These are phyloP conservation scores for Pichia gijzeniarum DNA, from an alignment of 805 yeast species.

Conservation along the genomic window DNA sequence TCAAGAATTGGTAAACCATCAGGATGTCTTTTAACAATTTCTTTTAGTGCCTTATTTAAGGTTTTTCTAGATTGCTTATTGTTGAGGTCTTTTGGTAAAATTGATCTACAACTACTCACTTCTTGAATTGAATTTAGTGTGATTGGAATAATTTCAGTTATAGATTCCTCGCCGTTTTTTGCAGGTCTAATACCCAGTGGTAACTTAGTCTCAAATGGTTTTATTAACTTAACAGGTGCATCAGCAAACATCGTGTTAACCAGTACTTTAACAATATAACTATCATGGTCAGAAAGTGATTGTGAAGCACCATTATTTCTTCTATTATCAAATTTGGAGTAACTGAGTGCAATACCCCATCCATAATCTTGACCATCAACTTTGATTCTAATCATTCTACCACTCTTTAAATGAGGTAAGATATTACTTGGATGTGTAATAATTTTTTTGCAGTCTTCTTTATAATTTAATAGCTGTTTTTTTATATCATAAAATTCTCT, in stretches of 20 bases:
- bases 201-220: slow-evolving; percentile 68
- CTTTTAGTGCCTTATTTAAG: slow-evolving; percentile 65
- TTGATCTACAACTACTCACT: slow-evolving; percentile 75
- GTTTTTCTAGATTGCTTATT: slow-evolving; percentile 52
- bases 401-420: slow-evolving; percentile 79
- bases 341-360: slow-evolving; percentile 90
- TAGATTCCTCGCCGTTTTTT: slow-evolving; percentile 57
- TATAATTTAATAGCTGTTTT: slow-evolving; percentile 63
- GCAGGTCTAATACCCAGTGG: slow-evolving; percentile 91
- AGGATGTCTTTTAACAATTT: slow-evolving; percentile 76
- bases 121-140: slow-evolving; percentile 69
- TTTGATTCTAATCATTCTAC: slow-evolving; percentile 70
- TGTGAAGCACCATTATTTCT: slow-evolving; percentile 50
- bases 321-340: slow-evolving; percentile 40
- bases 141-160: slow-evolving; percentile 77
- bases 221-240: slow-evolving; percentile 75
- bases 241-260: slow-evolving; percentile 73
- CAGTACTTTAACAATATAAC: slow-evolving; percentile 81
- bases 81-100: slow-evolving; percentile 69
- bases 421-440: slow-evolving; percentile 88
- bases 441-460: slow-evolving; percentile 70
- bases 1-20: slow-evolving; percentile 90
- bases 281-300: slow-evolving; percentile 74
- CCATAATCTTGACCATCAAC: slow-evolving; percentile 70
- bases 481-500: slow-evolving; percentile 79